phyloP scores from a whole-genome alignment of 1,139 yeast species.

The Yamadazyma dendronema region DNA sequence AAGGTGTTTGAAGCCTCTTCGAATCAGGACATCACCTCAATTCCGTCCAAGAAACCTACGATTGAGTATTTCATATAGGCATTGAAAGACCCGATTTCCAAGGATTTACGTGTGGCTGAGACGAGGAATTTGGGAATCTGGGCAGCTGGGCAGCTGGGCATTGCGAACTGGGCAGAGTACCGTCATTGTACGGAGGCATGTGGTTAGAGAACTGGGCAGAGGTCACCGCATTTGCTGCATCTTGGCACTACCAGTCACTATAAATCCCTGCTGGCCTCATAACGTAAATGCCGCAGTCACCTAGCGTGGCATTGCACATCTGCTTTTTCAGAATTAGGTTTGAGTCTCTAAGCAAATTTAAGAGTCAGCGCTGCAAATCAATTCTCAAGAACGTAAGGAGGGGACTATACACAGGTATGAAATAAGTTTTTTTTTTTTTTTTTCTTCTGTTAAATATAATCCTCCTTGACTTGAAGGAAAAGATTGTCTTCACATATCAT shows the following conservation, averaged over 20 bases:
- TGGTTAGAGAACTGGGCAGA: no score
- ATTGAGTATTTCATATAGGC: conserved; percentile 62
- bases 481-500: neutral
- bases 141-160: no score
- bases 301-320: neutral
- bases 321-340: neutral
- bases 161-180: no score
- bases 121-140: no score
- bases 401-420: conserved; percentile 5
- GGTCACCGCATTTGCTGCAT: no score
- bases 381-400: conserved; percentile 2
- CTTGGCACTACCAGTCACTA: no score
- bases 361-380: neutral
- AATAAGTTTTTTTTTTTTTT: conserved; percentile 1
- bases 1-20: conserved; percentile 83
- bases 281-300: neutral
- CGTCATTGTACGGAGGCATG: no score
- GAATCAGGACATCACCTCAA: conserved; percentile 43
- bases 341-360: neutral
- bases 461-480: neutral
- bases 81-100: neutral
- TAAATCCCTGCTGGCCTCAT: no score
- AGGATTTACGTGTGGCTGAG: no score
- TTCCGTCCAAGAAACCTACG: conserved; percentile 43
- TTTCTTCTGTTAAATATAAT: neutral